These are phyloP conservation scores for Nakazawaea ishiwadae DNA, from an alignment of 805 yeast genomes.

Conservation along the genomic window DNA sequence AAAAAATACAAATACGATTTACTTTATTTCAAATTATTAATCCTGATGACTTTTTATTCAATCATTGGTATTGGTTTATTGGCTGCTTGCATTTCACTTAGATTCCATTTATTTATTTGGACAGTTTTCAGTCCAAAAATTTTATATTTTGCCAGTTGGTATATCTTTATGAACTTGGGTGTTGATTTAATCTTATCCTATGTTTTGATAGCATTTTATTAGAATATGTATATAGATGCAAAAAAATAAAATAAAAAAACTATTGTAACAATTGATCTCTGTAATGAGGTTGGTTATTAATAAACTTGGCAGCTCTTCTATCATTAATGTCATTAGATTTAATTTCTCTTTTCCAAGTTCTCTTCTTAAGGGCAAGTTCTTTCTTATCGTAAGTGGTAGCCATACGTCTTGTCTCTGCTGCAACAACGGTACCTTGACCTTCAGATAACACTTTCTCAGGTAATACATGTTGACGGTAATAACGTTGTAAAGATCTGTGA, in stretches of 20 bases:
- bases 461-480: conserved; percentile 60
- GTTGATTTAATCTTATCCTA: conserved; percentile 27
- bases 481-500: conserved; percentile 71
- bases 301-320: conserved; percentile 56
- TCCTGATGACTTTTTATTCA: conserved; percentile 50
- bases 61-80: conserved; percentile 54
- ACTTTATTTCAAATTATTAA: conserved; percentile 30
- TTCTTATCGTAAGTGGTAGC: conserved; percentile 33
- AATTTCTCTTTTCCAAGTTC: conserved; percentile 58
- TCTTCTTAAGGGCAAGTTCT: conserved; percentile 38
- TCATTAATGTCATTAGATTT: conserved; percentile 45
- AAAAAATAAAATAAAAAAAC: background rate
- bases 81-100: conserved; percentile 63
- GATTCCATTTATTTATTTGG: conserved; percentile 93
- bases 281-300: conserved; percentile 81
- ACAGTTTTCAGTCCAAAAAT: conserved; percentile 95
- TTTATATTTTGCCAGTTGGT: conserved; percentile 78
- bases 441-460: conserved; percentile 50
- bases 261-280: conserved; percentile 64
- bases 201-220: conserved; percentile 5
- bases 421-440: conserved; percentile 68
- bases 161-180: conserved; percentile 41
- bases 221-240: background rate
- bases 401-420: conserved; percentile 67
- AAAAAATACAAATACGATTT: conserved; percentile 22